Percentiles rank a stretch among this genome's conserved stretches.
These are phyloP conservation scores for Candida bentonensis DNA, from an alignment of 805 yeast genomes.

Conservation along the genomic window DNA sequence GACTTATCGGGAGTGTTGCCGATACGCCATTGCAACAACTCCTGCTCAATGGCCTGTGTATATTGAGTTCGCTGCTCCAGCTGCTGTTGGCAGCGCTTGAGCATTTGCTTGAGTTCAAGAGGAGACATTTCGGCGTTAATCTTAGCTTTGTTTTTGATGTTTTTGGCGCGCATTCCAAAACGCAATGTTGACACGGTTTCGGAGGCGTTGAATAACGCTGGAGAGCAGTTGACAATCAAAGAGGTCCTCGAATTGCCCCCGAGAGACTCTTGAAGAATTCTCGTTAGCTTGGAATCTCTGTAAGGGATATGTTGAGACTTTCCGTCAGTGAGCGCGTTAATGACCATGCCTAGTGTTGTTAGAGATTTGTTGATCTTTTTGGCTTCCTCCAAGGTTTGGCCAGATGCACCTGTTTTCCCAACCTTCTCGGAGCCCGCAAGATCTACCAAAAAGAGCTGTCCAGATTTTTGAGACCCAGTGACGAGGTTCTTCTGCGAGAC, in stretches of 20 bases:
- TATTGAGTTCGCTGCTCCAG: conserved; percentile 16
- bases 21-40: conserved; percentile 24
- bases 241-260: conserved; percentile 77
- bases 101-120: conserved; percentile 28
- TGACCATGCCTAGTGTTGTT: conserved; percentile 67
- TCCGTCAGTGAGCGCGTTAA: conserved; percentile 62
- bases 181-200: conserved; percentile 63
- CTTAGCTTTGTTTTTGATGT: conserved; percentile 49
- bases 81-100: conserved; percentile 24
- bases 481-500: conserved; percentile 44
- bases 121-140: conserved; percentile 45
- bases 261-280: conserved; percentile 63
- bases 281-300: conserved; percentile 64
- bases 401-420: conserved; percentile 63
- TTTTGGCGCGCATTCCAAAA: conserved; percentile 62
- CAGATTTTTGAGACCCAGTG: conserved; percentile 44
- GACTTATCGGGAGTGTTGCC: conserved; percentile 19
- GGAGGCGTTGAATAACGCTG: conserved; percentile 36
- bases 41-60: conserved; percentile 28
- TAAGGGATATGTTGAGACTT: conserved; percentile 55
- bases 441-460: conserved; percentile 64
- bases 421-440: conserved; percentile 80
- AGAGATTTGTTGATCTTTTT: conserved; percentile 70
- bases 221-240: conserved; percentile 61
- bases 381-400: conserved; percentile 67